Conservation (phyloP, 306 rosid genomes). For the Abrus precatorius region DNA sequence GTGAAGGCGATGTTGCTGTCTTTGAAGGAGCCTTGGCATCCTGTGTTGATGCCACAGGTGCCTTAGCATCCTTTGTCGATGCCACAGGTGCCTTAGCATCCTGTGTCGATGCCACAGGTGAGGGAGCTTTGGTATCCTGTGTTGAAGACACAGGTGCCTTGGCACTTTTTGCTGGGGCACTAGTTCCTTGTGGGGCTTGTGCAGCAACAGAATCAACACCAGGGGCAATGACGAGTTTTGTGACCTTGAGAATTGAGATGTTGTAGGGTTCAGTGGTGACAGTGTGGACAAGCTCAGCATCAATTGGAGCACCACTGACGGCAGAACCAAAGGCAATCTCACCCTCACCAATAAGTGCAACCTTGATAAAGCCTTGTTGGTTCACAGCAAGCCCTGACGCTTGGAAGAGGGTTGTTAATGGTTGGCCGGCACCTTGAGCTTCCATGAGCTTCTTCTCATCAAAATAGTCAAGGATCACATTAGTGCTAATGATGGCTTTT, state of each 20-base stretch:
- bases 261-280: slow-evolving; percentile 60
- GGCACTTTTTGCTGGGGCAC: slow-evolving; percentile 1
- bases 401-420: slow-evolving; percentile 68
- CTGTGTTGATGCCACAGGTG: background rate
- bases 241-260: slow-evolving; percentile 66
- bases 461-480: slow-evolving; percentile 65
- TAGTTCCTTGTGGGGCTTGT: background rate
- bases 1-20: background rate
- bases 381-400: slow-evolving; percentile 57
- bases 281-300: slow-evolving; percentile 49
- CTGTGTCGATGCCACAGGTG: too few relatives aligned
- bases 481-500: slow-evolving; percentile 58
- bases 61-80: background rate
- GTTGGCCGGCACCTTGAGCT: background rate
- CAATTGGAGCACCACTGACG: slow-evolving; percentile 31
- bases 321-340: slow-evolving; percentile 65
- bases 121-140: too few relatives aligned
- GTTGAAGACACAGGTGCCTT: background rate
- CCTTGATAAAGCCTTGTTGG: slow-evolving; percentile 61
- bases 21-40: background rate
- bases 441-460: slow-evolving; percentile 62
- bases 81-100: background rate
- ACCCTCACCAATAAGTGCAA: slow-evolving; percentile 50
- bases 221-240: slow-evolving; percentile 50
- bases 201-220: slow-evolving; percentile 45